Base-by-base conservation (phyloP, 2,329 filamentous ascomycete genomes). In the Chaetomiaceae sp. region DNA sequence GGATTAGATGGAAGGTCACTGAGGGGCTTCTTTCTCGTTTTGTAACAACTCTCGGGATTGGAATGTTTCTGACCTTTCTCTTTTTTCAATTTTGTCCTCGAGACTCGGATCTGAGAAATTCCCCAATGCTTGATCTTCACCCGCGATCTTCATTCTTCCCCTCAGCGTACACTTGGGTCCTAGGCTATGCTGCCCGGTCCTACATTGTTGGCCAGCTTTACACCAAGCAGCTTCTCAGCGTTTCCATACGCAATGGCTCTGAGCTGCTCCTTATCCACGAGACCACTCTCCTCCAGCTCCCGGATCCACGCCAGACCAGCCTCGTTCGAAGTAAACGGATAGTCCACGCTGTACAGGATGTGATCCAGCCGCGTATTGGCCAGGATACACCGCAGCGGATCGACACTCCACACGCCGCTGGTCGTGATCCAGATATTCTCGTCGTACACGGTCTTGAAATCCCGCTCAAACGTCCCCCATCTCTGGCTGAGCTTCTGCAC, bases 381-480 rank as follows among this genome's bases (percentile, higher is more conserved):
- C 43, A 76, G 53, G 6, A 77, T 61, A 47, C 69, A 73, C 2
- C 71, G 71, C 66, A 83, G 60, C 5, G 74, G 75, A 50, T 68
- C 70, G 17, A 82, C 55, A 25, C 73, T 73, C 64, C 76, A 81
- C 52, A 76, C 73, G 2, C 80, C 80, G 48, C 73, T 77, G 2
- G 79, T 82, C 1, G 80, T 82, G 23, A 84, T 64, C 74, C 77
- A 83, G 11, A 83, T 66, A 53, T 84, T 84, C 54, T 73, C 66
- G 43, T 76, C 71, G 72, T 76, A 84, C 2, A 82, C 77, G 12
- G 78, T 68, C 14, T 66, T 61, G 43, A 83, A 75, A 0, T 66
- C 62, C 3, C 71, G 59, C 53, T 65, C 53, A 53, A 65, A 64
- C 12, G 65, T 59, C 14, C 69, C 67, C 64, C 64, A 68, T 19